A percentile compares a stretch with the other conserved stretches of the same genome.
phyloP scores from a whole-genome alignment of 768 basidiomycete species.

The Boletus subparvulus region DNA sequence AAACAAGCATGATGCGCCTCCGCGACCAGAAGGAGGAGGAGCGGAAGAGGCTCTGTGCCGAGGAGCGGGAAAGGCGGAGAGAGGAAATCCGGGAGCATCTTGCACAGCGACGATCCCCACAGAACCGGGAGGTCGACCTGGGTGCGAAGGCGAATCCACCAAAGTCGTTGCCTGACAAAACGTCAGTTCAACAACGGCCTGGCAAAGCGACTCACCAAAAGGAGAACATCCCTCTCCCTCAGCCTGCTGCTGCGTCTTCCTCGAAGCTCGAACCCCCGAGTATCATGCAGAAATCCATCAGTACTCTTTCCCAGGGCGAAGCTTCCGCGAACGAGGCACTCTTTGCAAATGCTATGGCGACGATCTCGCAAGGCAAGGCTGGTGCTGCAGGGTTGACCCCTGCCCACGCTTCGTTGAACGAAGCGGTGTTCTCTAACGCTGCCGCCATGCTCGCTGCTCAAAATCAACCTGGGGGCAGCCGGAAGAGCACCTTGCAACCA shows the following conservation, averaged over 20 bases:
- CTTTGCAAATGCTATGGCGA: constrained; percentile 27
- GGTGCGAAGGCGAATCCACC: constrained; percentile 13
- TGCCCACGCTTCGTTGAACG: constrained; percentile 25
- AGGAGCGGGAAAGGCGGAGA: constrained; percentile 29
- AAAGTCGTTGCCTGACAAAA: constrained; percentile 15
- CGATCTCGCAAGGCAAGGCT: constrained; percentile 17
- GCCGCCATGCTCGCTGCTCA: constrained; percentile 15
- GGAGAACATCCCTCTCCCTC: constrained; percentile 23
- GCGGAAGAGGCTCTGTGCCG: constrained; percentile 30
- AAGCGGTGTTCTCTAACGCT: constrained; percentile 25
- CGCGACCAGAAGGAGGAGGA: constrained; percentile 34
- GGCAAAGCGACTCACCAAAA: constrained; percentile 26
- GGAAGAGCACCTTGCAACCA: constrained; percentile 13
- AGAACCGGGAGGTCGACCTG: constrained; percentile 17
- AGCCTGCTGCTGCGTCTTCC: constrained; percentile 2
- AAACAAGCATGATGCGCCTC: constrained; percentile 32
- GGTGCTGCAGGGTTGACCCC: constrained; percentile 9
- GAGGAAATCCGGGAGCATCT: constrained; percentile 20
- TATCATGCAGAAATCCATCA: constrained; percentile 26
- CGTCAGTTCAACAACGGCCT: constrained; percentile 12
- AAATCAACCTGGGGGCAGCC: constrained; percentile 2
- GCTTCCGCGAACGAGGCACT: constrained; percentile 24
- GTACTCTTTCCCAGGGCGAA: constrained; percentile 26
- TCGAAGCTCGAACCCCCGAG: constrained; percentile 24
- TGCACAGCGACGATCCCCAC: constrained; percentile 20